Conservation (phyloP, 2,329 filamentous ascomycete genomes). For the Grosmannia serpens region DNA sequence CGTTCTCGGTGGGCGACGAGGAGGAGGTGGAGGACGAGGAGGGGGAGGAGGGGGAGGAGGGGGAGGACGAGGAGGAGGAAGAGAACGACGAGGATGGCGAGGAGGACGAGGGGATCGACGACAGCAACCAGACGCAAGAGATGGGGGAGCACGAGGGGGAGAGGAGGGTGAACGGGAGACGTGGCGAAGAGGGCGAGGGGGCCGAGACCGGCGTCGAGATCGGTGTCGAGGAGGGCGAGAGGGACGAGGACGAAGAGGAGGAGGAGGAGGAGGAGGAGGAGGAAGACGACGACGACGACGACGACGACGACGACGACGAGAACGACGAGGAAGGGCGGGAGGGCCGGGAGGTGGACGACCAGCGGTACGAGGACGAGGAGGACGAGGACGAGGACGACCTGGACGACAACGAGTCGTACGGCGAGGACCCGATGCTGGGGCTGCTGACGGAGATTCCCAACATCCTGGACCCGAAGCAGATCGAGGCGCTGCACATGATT, state of each 20-base stretch:
- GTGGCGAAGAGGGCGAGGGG: conserved; percentile 18
- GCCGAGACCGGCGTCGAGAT: conserved; percentile 21
- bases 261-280: conserved; percentile 44
- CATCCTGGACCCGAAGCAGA: conserved; percentile 87
- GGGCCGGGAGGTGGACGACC: conserved; percentile 11
- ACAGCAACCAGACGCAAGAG: neutral
- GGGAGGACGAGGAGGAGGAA: neutral
- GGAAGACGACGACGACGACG: conserved; percentile 52
- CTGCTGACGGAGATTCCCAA: conserved; percentile 88
- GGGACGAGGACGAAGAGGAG: conserved; percentile 18
- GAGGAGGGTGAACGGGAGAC: neutral
- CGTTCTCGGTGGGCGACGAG: conserved; percentile 18
- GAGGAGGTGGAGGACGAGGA: neutral
- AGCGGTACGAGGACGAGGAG: conserved; percentile 21
- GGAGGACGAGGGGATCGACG: conserved; percentile 15
- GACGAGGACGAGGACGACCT: conserved; percentile 47
- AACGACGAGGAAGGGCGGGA: conserved; percentile 23
- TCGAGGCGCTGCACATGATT: conserved; percentile 93
- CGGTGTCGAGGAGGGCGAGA: conserved; percentile 19
- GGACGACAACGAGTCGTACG: conserved; percentile 68
- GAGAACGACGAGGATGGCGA: conserved; percentile 12
- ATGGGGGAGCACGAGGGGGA: neutral
- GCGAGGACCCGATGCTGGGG: conserved; percentile 67
- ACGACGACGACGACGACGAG: conserved; percentile 21
- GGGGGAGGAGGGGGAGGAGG: neutral